Evolutionary conservation across 805 yeast genomes (phyloP).

Genomic region (Metschnikowia kofuensis): DNA sequence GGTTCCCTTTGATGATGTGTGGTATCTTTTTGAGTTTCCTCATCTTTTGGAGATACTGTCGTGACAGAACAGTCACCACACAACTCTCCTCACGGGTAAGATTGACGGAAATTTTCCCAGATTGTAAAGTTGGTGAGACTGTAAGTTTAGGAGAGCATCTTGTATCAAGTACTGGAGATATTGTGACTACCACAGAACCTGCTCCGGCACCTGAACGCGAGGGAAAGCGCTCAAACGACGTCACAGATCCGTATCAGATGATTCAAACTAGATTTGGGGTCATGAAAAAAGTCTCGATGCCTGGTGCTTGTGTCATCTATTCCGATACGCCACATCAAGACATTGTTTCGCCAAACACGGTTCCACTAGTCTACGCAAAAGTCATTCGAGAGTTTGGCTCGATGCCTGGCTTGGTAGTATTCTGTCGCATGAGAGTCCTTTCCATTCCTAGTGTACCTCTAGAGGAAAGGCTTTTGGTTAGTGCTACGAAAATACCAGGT

Average conservation of each 20-base stretch:
- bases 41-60: slow-evolving; percentile 48
- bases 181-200: background rate
- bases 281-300: slow-evolving; percentile 20
- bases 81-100: slow-evolving; percentile 34
- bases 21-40: slow-evolving; percentile 36
- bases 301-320: slow-evolving; percentile 44
- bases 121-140: slow-evolving; percentile 16
- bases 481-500: slow-evolving; percentile 41
- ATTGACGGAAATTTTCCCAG: slow-evolving; percentile 35
- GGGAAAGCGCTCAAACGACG: background rate
- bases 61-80: slow-evolving; percentile 37
- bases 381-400: slow-evolving; percentile 40
- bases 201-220: slow-evolving; percentile 1
- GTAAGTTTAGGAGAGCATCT: slow-evolving; percentile 18
- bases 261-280: slow-evolving; percentile 23
- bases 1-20: slow-evolving; percentile 55
- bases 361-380: slow-evolving; percentile 41
- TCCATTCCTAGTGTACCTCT: slow-evolving; percentile 40
- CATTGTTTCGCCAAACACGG: slow-evolving; percentile 41
- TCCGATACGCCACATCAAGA: slow-evolving; percentile 35
- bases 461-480: slow-evolving; percentile 40
- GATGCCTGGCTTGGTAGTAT: slow-evolving; percentile 43
- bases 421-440: slow-evolving; percentile 41
- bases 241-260: background rate
- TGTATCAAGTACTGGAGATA: background rate